phyloP scores from a whole-genome alignment of 2,329 filamentous ascomycete genomes.

The Alternaria hordeiaustralica region DNA sequence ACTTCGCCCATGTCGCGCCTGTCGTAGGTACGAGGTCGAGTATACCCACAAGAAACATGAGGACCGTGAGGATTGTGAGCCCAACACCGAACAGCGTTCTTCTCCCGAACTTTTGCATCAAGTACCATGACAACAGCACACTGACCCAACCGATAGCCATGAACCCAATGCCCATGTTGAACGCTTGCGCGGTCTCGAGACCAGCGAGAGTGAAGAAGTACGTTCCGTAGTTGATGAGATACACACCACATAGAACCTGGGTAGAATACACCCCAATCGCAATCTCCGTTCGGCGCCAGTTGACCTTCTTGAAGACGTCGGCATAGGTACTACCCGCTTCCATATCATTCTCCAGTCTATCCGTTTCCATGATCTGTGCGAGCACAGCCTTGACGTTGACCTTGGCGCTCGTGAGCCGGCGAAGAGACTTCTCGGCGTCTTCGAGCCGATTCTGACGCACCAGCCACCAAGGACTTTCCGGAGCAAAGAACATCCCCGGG shows the following conservation, averaged over 20 bases:
- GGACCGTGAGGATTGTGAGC: neutral
- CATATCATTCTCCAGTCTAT: neutral
- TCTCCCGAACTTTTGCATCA: neutral
- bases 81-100: neutral
- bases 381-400: neutral
- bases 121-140: neutral
- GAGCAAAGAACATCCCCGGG: slow-evolving; percentile 69
- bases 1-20: neutral
- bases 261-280: slow-evolving; percentile 57
- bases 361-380: neutral
- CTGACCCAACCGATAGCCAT: neutral
- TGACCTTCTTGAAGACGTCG: neutral
- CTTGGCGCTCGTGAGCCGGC: neutral
- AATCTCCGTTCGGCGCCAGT: slow-evolving; percentile 67
- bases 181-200: neutral
- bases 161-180: neutral
- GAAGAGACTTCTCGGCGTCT: slow-evolving; percentile 60
- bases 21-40: neutral
- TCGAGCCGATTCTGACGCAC: slow-evolving; percentile 66
- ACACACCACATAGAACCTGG: slow-evolving; percentile 52
- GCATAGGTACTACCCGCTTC: neutral
- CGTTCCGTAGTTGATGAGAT: slow-evolving; percentile 48
- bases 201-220: neutral
- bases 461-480: slow-evolving; percentile 73
- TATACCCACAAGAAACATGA: neutral